A percentile compares a stretch with the other conserved stretches of the same genome.
phyloP scores from a whole-genome alignment of 2,329 filamentous ascomycete species.

The Cladophialophora yegresii region DNA sequence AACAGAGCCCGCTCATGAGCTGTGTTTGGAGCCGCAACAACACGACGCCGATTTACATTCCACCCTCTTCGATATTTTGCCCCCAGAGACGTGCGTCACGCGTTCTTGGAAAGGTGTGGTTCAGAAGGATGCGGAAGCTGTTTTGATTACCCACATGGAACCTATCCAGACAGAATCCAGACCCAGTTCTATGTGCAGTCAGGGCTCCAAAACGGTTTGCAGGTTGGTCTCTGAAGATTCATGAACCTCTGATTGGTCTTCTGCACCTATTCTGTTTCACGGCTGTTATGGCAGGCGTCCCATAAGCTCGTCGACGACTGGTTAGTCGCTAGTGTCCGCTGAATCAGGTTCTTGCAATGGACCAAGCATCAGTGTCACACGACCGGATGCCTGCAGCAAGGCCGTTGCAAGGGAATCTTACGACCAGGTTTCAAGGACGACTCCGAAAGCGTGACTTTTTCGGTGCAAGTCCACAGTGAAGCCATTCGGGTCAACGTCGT shows the following conservation, averaged over 20 bases:
- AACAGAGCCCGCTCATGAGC: constrained; percentile 21
- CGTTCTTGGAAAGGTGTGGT: constrained; percentile 16
- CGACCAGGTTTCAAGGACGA: constrained; percentile 32
- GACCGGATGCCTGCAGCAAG: constrained; percentile 29
- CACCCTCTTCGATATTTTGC: constrained; percentile 17
- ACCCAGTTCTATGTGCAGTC: constrained; percentile 24
- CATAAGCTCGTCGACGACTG: constrained; percentile 26
- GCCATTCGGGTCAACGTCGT: constrained; percentile 18
- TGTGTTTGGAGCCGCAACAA: constrained; percentile 16
- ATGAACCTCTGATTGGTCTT: constrained; percentile 20
- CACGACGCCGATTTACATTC: constrained; percentile 10
- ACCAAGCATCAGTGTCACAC: constrained; percentile 32
- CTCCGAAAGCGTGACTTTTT: constrained; percentile 28
- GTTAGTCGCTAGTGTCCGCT: constrained; percentile 21
- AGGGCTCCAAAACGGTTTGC: constrained; percentile 19
- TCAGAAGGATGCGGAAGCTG: constrained; percentile 17
- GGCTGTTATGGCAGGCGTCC: constrained; percentile 27
- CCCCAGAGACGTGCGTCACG: constrained; percentile 20
- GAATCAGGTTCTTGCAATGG: constrained; percentile 30
- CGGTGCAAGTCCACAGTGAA: constrained; percentile 15
- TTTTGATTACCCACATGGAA: constrained; percentile 33
- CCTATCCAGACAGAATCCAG: constrained; percentile 27
- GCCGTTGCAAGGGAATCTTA: constrained; percentile 35
- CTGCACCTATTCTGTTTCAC: constrained; percentile 28
- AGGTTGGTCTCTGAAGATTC: constrained; percentile 18